phyloP scores from a whole-genome alignment of 2,329 filamentous ascomycete species.

The Lasiodiplodia sp. region DNA sequence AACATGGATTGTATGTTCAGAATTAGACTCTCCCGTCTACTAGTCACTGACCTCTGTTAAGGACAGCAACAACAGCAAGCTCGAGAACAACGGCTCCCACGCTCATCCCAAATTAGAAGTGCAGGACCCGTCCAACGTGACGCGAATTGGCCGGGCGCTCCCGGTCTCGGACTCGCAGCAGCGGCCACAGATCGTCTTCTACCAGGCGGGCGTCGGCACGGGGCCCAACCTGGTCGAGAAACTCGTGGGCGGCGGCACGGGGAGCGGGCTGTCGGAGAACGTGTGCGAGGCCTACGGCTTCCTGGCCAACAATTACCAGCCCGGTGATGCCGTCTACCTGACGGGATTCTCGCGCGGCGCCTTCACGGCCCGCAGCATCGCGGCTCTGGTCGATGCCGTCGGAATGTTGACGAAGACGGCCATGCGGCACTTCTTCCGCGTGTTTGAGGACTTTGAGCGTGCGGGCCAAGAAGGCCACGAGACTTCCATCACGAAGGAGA shows the following conservation, averaged over 20 bases:
- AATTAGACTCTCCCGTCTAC: neutral
- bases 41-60: neutral
- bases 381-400: slow-evolving; percentile 35
- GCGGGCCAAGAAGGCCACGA: slow-evolving; percentile 31
- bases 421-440: slow-evolving; percentile 33
- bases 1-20: slow-evolving; percentile 15
- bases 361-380: slow-evolving; percentile 54
- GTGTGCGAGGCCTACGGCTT: slow-evolving; percentile 70
- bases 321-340: slow-evolving; percentile 62
- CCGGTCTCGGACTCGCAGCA: slow-evolving; percentile 40
- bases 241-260: slow-evolving; percentile 35
- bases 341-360: slow-evolving; percentile 65
- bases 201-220: slow-evolving; percentile 51
- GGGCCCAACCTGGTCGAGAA: slow-evolving; percentile 32
- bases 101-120: slow-evolving; percentile 11
- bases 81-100: slow-evolving; percentile 23
- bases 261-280: slow-evolving; percentile 49
- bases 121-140: slow-evolving; percentile 49
- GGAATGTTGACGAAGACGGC: slow-evolving; percentile 35
- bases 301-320: slow-evolving; percentile 67
- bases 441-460: slow-evolving; percentile 35
- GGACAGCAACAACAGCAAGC: slow-evolving; percentile 32
- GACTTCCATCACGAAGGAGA: slow-evolving; percentile 4
- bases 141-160: slow-evolving; percentile 47
- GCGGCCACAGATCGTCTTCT: slow-evolving; percentile 50